These are phyloP conservation scores for Hypoxylon lienhwacheense DNA, from an alignment of 495 filamentous ascomycete genomes.

Conservation along the genomic window DNA sequence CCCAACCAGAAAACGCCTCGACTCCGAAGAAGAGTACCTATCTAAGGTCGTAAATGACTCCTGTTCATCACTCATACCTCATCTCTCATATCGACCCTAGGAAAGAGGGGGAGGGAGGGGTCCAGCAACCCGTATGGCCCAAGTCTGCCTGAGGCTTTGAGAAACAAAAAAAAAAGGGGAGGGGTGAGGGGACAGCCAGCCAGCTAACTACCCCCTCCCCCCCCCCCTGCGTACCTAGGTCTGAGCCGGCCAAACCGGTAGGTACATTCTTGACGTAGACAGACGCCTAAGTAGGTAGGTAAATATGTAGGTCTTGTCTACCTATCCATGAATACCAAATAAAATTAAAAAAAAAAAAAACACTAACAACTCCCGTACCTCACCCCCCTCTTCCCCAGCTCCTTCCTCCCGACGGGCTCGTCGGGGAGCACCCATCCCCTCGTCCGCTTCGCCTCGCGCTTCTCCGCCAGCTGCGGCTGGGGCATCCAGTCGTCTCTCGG, in stretches of 20 bases:
- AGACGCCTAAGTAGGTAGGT: no score
- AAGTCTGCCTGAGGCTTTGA: no score
- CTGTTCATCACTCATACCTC: slow-evolving; percentile 27
- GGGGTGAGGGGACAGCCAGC: no score
- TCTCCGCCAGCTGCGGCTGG: slow-evolving; percentile 77
- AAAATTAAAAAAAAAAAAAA: not conserved
- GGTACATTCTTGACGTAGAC: no score
- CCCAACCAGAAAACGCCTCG: no score
- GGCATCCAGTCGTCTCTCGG: slow-evolving; percentile 85
- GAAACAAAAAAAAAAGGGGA: no score
- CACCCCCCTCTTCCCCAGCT: slow-evolving; percentile 60
- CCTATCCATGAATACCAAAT: no score
- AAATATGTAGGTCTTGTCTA: no score
- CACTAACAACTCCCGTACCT: slow-evolving; percentile 49
- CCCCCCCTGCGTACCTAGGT: not conserved
- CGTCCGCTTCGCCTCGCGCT: slow-evolving; percentile 76
- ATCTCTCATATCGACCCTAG: no score
- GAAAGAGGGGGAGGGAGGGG: no score
- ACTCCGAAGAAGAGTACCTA: no score
- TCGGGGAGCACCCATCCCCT: slow-evolving; percentile 85
- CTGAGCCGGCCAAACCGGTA: slow-evolving; percentile 24
- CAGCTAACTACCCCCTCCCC: not conserved
- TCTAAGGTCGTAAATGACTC: not conserved
- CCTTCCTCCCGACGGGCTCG: slow-evolving; percentile 60
- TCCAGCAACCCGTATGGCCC: no score